phyloP scores from a whole-genome alignment of 257 asterid species.

The Solanum bulbocastanum region DNA sequence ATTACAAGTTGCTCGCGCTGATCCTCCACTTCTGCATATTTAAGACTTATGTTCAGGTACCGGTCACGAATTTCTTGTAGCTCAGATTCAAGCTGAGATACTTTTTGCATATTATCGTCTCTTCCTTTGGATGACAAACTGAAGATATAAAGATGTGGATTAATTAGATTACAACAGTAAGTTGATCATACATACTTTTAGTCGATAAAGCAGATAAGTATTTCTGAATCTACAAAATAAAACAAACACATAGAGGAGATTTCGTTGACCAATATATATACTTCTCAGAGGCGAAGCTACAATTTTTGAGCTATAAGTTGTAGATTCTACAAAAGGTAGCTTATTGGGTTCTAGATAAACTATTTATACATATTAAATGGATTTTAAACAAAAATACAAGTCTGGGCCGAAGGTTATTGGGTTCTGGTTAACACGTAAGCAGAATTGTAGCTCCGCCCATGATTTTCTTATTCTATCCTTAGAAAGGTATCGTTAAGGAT shows the following conservation, averaged over 20 bases:
- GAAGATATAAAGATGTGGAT: not conserved
- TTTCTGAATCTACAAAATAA: not conserved
- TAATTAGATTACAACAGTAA: not conserved
- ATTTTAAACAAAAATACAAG: not conserved
- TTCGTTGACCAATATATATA: not conserved
- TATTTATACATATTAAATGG: not conserved
- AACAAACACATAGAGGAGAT: not conserved
- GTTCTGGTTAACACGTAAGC: not conserved
- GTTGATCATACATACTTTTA: not conserved
- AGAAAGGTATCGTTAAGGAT: not conserved
- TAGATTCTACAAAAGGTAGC: not conserved
- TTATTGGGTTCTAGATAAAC: not conserved
- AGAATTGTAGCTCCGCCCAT: not conserved
- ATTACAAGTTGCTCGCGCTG: slow-evolving; percentile 37
- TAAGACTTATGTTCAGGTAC: slow-evolving; percentile 35
- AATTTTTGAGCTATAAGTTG: not conserved
- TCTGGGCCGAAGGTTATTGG: not conserved
- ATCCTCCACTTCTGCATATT: slow-evolving; percentile 40
- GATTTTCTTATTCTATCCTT: not conserved
- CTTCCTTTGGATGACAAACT: not conserved
- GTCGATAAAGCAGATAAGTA: not conserved
- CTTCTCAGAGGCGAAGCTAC: not conserved
- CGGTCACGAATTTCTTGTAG: slow-evolving; percentile 34
- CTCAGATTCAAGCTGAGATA: slow-evolving; percentile 21
- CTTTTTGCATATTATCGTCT: not conserved